Base-by-base conservation (phyloP, 2,329 filamentous ascomycete genomes). In the Colletotrichum sp. region DNA sequence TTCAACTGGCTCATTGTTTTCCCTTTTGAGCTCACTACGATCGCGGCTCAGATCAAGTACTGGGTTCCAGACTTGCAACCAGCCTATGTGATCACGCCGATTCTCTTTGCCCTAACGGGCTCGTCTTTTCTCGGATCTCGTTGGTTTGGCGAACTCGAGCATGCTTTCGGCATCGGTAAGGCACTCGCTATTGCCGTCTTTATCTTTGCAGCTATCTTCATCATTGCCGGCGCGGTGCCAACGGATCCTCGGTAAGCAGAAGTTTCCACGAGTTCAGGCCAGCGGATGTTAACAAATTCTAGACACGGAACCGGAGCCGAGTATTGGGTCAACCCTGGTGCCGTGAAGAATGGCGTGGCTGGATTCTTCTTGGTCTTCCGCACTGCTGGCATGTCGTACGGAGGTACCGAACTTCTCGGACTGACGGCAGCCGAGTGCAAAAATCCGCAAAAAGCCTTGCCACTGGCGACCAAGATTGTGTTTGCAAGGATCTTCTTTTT, bases 391-490 rank as follows among this genome's bases (percentile, higher is more conserved):
- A 85, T 87, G 80, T 83, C 86, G 12, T 88, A 87, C 69, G 84
- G 85, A 12, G 87, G 87, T 26, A 88, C 87, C 4, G 87, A 88
- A 74, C 83, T 88, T 71, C 83, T 88, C 5, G 87, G 87, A 16
- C 80, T 88, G 18, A 84, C 86, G 6, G 87, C 86, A 8, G 85
- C 85, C 21, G 87, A 88, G 76, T 84, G 85, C 73, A 80, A 82
- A 16, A 84, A 84, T 59, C 87, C 85, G 12, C 78, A 91, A 76
- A 92, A 94, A 81, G 91, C 93, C 0, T 89, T 98, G 1, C 96
- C 96, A 0, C 92, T 92, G 1, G 96, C 96, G 8, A 93, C 96
- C 80, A 98, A 97, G 86, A 95, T 98, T 81, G 95, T 91, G 34
- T 91, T 91, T 72, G 90, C 88, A 88, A 88, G 89, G 76, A 90